phyloP scores from a whole-genome alignment of 164 flowering plant species.

The Liquidambar formosana region DNA sequence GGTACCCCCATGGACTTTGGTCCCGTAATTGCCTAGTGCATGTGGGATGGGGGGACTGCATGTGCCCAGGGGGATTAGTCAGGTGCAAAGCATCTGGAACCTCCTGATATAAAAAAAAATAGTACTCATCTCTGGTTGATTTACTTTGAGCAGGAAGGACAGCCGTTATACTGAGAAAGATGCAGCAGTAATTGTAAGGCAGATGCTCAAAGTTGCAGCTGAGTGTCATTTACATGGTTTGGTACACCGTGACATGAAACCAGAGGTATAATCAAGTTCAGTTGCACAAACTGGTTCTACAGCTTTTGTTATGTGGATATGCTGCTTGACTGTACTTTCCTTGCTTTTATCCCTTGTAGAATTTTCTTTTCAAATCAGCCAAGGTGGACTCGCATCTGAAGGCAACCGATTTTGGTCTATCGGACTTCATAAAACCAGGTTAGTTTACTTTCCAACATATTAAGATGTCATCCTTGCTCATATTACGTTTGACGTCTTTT shows the following conservation, averaged over 20 bases:
- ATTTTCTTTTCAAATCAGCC: conserved; percentile 89
- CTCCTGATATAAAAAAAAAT: too few relatives aligned
- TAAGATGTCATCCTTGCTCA: neutral
- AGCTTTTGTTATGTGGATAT: conserved; percentile 3
- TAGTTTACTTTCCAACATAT: conserved; percentile 11
- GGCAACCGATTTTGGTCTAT: conserved; percentile 87
- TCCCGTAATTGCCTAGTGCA: too few relatives aligned
- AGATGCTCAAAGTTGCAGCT: conserved; percentile 98
- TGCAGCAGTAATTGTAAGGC: conserved; percentile 87
- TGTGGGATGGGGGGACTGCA: too few relatives aligned
- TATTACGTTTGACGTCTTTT: neutral
- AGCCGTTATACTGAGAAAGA: conserved; percentile 96
- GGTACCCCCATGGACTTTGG: too few relatives aligned
- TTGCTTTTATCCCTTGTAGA: conserved; percentile 47
- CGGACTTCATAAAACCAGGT: conserved; percentile 98
- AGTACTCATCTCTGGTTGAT: conserved; percentile 1
- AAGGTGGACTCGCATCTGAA: conserved; percentile 69
- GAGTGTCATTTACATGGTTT: conserved; percentile 93
- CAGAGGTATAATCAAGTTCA: conserved; percentile 60
- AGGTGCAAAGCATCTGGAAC: too few relatives aligned
- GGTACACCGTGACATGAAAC: conserved; percentile 99
- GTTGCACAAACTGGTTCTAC: neutral
- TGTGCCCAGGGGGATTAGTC: too few relatives aligned
- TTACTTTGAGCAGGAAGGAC: conserved; percentile 63
- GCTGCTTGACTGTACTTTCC: neutral